Evolutionary conservation across 257 asterid species (phyloP), one percentile per base, ranked within the genome.

Genomic region (Asclepias syriaca): DNA sequence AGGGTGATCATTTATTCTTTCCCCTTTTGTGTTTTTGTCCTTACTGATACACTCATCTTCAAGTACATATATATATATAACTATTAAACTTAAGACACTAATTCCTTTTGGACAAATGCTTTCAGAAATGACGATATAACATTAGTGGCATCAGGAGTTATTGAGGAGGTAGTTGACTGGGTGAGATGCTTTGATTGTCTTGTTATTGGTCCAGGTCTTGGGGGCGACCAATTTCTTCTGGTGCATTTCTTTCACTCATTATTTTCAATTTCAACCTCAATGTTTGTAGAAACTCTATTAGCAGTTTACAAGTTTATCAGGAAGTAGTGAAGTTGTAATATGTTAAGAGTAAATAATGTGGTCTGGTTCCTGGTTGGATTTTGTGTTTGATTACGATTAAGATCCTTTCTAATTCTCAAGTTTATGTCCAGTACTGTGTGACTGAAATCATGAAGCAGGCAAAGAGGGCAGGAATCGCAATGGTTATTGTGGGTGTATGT

Each of bases 401-500:
- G 29, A 37, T 68, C 45, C 66, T 49, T 66, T 63, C 77, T 61
- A 51, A 70, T 40, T 57, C 65, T 74, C 29, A 39, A 67, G 22
- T 72, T 77, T 61, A 51, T 80, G 72, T 82, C 39, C 91, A 91
- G 97, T 95, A 88, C 75, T 92, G 97, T 77, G 99, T 95, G 75
- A 81, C 92, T 80, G 79, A 86, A 71, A 92, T 95, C 83, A 90
- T 92, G 91, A 90, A 84, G 86, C 93, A 75, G 70, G 99, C 97
- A 46, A 88, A 84, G 85, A 70, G 82, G 75, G 85, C 88, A 75
- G 88, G 85, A 79, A 89, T 92, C 58, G 98, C 99, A 27, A 90
- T 95, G 89, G 92, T 92, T 57, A 82, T 95, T 72, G 98, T 90
- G 60, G 98, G 98, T 86, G 99, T 95, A 88, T 78, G 91, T 79